Evolutionary conservation across 805 yeast species (phyloP), one percentile per base, ranked within the genome.

Genomic region (Debaryomyces hansenii): DNA sequence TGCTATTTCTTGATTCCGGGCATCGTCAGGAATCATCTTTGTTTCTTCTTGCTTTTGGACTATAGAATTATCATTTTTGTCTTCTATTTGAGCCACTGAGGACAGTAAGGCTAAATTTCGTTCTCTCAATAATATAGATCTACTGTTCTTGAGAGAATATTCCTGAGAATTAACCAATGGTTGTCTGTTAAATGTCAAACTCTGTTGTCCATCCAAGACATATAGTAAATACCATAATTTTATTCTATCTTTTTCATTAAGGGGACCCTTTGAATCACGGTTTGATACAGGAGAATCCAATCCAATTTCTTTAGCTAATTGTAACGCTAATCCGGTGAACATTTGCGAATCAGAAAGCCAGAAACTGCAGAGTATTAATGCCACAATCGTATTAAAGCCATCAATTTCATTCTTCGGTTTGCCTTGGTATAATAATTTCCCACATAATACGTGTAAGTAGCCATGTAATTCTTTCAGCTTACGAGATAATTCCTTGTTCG

Each of bases 251-350:
- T 67, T 69, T n/a, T 62, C 64, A 12, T 63, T 56, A 11, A 52
- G 20, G 9, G 37, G 40, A 16, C 50, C 8, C n/a, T 41, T 32
- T 15, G 33, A 9, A 12, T 12, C 37, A 20, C 29, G 42, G 34
- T 46, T 24, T 8, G 49, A 28, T 28, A 41, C 45, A 10, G 70
- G 67, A 18, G 59, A 54, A 56, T 74, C 77, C 28, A 81, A 55
- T 4, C 78, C 76, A 50, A 78, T 67, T 42, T 75, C 80, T 46
- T 77, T 77, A 0, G 88, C 87, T 21, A 84, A 60, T 55, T 84
- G 87, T n/a, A 84, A 57, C 0, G 89, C 89, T 40, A 84, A 57
- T 0, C 87, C 85, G 1, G 86, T 80, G 54, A 83, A 82, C 78
- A 82, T 74, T 55, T 81, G 86, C 14, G 80, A 75, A 50, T 83